Evolutionary conservation across 2,329 filamentous ascomycete genomes (phyloP), one percentile per base, ranked within the genome.

Genomic region (Talaromyces sp.): DNA sequence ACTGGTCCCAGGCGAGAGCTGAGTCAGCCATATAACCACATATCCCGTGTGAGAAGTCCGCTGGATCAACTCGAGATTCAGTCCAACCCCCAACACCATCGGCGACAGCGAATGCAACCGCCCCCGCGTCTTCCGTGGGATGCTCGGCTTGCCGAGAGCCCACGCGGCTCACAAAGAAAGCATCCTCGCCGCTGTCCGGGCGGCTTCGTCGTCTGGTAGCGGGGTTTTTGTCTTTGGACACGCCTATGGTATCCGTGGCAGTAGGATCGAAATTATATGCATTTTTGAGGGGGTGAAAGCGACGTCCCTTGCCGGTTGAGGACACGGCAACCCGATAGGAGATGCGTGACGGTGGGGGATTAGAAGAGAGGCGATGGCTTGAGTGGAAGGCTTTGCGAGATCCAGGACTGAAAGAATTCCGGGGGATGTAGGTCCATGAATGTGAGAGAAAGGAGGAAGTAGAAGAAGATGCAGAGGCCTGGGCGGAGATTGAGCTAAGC

Each of bases 51-150:
- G 93, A 94, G 74, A 97, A 97, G 74, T 97, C 90, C 24, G 91
- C 91, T 8, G 94, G 92, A 67, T 99, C 92, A 47, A 99, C 87
- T 40, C 91, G 91, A 35, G 89, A 93, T 64, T 96, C 90, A 58
- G 88, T 85, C 92, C 94, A 99, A 32, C 94, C 94, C 43, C 94
- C 94, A 0, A 99, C 94, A 10, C 94, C 94, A 70, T 99, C 94
- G 48, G 92, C 91, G 20, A 99, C 84, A 16, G 91, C 94, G 62
- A 99, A 87, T 0, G 92, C 90, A 10, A 96, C 83, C 3, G 64
- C 56, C 37, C 66, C 56, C 36, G 86, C 81, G 33, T 85, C 81
- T 1, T 82, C 82, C 58, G 86, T 83, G 14, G 8, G 4, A 35
- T 46, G 43, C 47, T 85, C 29, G 14, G 24, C 22, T 52, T 44